Base-by-base conservation (phyloP, 345 rosid species). In the Linum trigynum region DNA sequence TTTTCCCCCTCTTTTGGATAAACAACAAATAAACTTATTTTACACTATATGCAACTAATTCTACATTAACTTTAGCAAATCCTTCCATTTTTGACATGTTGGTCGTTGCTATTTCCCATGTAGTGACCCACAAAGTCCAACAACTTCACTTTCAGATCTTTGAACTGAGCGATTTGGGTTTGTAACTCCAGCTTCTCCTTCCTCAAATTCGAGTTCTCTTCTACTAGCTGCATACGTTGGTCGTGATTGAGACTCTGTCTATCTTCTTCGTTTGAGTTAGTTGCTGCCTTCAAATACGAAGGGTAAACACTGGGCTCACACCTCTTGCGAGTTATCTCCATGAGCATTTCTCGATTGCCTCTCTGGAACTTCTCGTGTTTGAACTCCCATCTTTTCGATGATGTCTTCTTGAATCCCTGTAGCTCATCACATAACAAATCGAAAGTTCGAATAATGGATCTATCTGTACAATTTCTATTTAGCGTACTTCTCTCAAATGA, bases 321-420 rank as follows among this genome's bases (percentile, higher is more conserved):
- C 66, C 69, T 85, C 80, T 79, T 82, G 38, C 90, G 59, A 17
- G 72, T 67, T 37, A 85, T 85, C 74, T 85, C 86, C 15, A 69
- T 64, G n/a, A 85, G 70, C 76, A 75, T 59, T 38, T 81, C 76
- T 67, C 79, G 72, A 38, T 71, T 65, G 0, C 90, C 90, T 56
- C 61, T 85, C 56, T 12, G 69, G 53, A 85, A 85, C 65, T 79
- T 85, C 48, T 79, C 86, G 36, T 85, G 85, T 82, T 71, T 81
- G 67, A 85, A 85, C 55, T 85, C 90, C 86, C 90, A 85, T 37
- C 58, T 65, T 55, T 81, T 82, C 0, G 84, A 65, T 1, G 86
- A 72, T 57, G 77, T 79, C 72, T 85, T 85, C 86, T 82, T 85
- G 80, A 85, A 85, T 66, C 90, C 86, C 90, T 85, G 75, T 65